Evolutionary conservation across 441 rosid species (phyloP).

Genomic region (Eruca vesicaria): DNA sequence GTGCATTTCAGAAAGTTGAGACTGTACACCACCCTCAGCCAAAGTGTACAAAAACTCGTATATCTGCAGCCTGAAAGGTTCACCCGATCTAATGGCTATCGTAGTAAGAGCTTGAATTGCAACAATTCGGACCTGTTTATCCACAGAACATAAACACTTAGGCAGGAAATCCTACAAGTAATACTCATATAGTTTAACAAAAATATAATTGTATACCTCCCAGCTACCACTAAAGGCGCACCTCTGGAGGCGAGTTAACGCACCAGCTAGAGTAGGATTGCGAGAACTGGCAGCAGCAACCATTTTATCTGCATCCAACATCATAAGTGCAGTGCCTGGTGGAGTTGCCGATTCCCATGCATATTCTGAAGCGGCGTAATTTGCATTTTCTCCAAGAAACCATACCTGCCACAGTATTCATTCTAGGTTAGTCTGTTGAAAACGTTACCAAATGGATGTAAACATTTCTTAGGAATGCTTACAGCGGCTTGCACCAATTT

Average conservation of each 20-base stretch:
- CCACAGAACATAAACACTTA: slow-evolving; percentile 25
- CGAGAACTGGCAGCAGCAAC: slow-evolving; percentile 99
- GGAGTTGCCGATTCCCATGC: slow-evolving; percentile 99
- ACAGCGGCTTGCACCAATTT: slow-evolving; percentile 99
- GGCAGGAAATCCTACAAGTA: slow-evolving; percentile 15
- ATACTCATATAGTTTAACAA: slow-evolving; percentile 1
- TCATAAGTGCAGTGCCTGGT: slow-evolving; percentile 99
- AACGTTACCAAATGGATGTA: slow-evolving; percentile 13
- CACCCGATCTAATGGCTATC: slow-evolving; percentile 97
- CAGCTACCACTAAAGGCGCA: slow-evolving; percentile 99
- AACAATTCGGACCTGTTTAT: slow-evolving; percentile 79
- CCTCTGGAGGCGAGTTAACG: slow-evolving; percentile 97
- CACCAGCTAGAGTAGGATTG: slow-evolving; percentile 98
- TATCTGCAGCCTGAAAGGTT: slow-evolving; percentile 97
- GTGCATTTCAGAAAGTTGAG: slow-evolving; percentile 96
- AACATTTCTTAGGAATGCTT: slow-evolving; percentile 40
- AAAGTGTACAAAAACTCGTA: slow-evolving; percentile 93
- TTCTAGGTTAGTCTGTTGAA: slow-evolving; percentile 8
- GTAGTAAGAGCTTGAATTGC: slow-evolving; percentile 99
- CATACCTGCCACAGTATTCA: slow-evolving; percentile 62
- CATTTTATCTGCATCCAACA: slow-evolving; percentile 99
- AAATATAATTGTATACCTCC: slow-evolving; percentile 66
- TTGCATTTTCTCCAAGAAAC: slow-evolving; percentile 99
- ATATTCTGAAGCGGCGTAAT: slow-evolving; percentile 99
- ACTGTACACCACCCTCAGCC: slow-evolving; percentile 98